These are phyloP conservation scores for Fusarium camptoceras DNA, from an alignment of 2,329 filamentous ascomycete species.

Conservation along the genomic window DNA sequence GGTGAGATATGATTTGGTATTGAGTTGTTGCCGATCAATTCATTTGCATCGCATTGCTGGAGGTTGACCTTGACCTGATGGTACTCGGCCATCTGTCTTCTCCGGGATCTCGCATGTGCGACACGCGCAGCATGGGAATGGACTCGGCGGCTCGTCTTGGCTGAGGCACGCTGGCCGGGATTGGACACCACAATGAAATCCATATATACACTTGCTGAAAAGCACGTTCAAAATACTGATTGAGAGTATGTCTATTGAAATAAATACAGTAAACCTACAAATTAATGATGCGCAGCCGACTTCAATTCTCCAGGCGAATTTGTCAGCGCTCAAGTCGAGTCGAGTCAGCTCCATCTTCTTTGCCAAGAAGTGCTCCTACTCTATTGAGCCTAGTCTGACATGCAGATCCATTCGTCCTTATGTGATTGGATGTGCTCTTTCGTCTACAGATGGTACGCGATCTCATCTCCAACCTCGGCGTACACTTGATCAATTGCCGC, in stretches of 20 bases:
- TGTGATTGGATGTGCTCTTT: background rate
- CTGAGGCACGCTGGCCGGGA: conserved; percentile 1
- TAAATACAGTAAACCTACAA: background rate
- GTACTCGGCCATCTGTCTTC: background rate
- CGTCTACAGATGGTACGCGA: conserved; percentile 34
- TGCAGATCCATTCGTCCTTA: fast-evolving
- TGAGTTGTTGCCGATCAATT: fast-evolving
- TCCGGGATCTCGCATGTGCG: conserved; percentile 1
- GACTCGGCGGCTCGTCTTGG: background rate
- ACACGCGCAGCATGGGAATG: conserved; percentile 20
- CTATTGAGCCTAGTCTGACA: background rate
- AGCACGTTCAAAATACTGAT: background rate
- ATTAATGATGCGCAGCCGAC: background rate
- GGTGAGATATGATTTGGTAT: fast-evolving
- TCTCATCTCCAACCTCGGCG: conserved; percentile 26
- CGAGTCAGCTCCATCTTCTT: background rate
- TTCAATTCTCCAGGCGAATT: background rate
- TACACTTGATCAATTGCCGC: conserved; percentile 40
- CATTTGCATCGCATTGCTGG: background rate
- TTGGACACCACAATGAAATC: background rate
- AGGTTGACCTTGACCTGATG: background rate
- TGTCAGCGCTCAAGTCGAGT: background rate
- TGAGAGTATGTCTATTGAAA: background rate
- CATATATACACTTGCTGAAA: background rate
- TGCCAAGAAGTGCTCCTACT: conserved; percentile 32